phyloP scores from a whole-genome alignment of 179 eudicot genomes.

The Nepenthes alata region DNA sequence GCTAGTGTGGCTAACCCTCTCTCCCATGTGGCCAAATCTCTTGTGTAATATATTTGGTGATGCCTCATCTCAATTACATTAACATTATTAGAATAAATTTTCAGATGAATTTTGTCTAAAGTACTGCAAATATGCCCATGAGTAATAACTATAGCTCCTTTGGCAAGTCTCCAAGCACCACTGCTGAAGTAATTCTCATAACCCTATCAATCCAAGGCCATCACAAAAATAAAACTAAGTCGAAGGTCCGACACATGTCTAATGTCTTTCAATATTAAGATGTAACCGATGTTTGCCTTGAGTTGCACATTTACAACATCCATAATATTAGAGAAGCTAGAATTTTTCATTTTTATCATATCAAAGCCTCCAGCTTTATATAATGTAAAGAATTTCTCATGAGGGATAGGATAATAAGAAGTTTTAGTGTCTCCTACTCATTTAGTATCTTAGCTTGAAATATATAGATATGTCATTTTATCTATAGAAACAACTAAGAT shows the following conservation, averaged over 20 bases:
- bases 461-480: not conserved
- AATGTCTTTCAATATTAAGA: no score
- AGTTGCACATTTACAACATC: not conserved
- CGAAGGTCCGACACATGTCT: no score
- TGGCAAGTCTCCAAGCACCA: not conserved
- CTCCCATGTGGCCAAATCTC: no score
- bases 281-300: not conserved
- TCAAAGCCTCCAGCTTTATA: not conserved
- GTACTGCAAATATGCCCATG: no score
- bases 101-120: no score
- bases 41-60: no score
- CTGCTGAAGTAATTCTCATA: not conserved
- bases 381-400: not conserved
- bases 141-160: no score
- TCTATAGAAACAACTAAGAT: not conserved
- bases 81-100: no score
- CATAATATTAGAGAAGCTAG: not conserved
- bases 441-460: not conserved
- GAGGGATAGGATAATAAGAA: not conserved
- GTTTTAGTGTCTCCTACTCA: not conserved
- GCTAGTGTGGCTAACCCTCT: no score
- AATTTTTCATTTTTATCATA: not conserved
- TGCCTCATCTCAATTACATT: no score
- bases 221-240: no score
- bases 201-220: not conserved